Evolutionary conservation across 495 filamentous ascomycete species (phyloP).

Genomic region (Cercophora samala): DNA sequence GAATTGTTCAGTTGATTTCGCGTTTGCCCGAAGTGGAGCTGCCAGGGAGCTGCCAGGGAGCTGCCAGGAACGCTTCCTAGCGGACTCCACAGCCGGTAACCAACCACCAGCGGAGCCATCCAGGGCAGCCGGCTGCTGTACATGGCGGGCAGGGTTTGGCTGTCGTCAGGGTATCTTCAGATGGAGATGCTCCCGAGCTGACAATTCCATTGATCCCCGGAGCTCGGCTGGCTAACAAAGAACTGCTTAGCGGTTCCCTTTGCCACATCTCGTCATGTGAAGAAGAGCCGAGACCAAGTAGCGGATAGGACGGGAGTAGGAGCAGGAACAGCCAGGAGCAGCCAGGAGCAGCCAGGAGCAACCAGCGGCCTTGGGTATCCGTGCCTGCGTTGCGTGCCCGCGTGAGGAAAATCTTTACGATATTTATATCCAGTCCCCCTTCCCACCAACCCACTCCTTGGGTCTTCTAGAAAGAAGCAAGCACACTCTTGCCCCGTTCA

Average conservation of each 20-base stretch:
- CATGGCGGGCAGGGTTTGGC: conserved; percentile 14
- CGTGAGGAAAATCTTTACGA: conserved; percentile 2
- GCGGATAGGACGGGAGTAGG: no score
- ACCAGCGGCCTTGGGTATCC: background rate
- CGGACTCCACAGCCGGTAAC: conserved; percentile 21
- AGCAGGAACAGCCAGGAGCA: conserved; percentile 5
- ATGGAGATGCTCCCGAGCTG: conserved; percentile 6
- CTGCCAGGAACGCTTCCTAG: conserved; percentile 17
- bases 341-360: conserved; percentile 6
- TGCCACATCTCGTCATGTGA: conserved; percentile 14
- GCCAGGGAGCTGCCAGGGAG: conserved; percentile 10
- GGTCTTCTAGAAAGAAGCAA: conserved; percentile 4
- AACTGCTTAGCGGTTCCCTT: conserved; percentile 5
- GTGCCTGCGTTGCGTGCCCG: background rate
- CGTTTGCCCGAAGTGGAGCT: conserved; percentile 18
- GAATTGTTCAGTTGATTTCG: background rate
- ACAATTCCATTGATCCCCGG: conserved; percentile 13
- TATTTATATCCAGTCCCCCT: conserved; percentile 10
- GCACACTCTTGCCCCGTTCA: background rate
- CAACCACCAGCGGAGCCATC: conserved; percentile 18
- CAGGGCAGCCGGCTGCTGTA: conserved; percentile 9
- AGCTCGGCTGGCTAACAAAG: conserved; percentile 8
- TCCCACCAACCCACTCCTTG: background rate
- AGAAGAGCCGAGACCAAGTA: conserved; percentile 4
- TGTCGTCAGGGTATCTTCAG: conserved; percentile 23